Base-by-base conservation (phyloP, 2,329 filamentous ascomycete genomes). In the Aspergillus pseudoterreus region DNA sequence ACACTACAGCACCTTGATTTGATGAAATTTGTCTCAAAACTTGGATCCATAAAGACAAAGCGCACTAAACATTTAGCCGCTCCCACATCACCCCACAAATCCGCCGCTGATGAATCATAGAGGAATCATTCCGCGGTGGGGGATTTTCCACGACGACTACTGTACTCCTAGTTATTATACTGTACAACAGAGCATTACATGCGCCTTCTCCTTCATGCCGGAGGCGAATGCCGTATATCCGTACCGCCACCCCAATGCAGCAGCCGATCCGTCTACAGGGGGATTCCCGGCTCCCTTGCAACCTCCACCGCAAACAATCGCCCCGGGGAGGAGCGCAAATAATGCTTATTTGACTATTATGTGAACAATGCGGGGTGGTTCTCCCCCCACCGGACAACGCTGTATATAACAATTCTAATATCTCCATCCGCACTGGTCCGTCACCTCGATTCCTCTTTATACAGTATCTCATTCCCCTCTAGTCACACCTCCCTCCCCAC, bases 1-100 rank as follows among this genome's bases (percentile, higher is more conserved):
- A 60, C 52, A 61, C 59, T 58, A 61, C 57, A 50, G 59, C 59
- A 58, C 59, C 59, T 57, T 59, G 51, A 56, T 57, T 54, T 57
- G 41, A 19, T 50, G 30, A 43, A 9, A 39, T 11, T 1, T 4
- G 2, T 6, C 4, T 9, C 2, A 2, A n/a, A 21, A 10, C 27
- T 19, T 1, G 10, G 12, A 6, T 4, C 2, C 6, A 43, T 43
- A 24, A 43, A 21, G 1, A 11, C 6, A 22, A 41, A 47, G 0
- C 12, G 6, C 5, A 4, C 27, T 30, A 30, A 30, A 38, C 6
- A 38, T 38, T 17, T 17, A 17, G 35, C 35, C 35, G 15, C 35
- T 42, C 39, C 39, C 39, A 42, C 39, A 42, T 21, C 19, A 42
- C 39, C 39, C 39, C 39, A 42, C 39, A 41, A 41, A 42, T 21